phyloP scores from a whole-genome alignment of 2,329 filamentous ascomycete species.

The Pseudovirgaria hyperparasitica region DNA sequence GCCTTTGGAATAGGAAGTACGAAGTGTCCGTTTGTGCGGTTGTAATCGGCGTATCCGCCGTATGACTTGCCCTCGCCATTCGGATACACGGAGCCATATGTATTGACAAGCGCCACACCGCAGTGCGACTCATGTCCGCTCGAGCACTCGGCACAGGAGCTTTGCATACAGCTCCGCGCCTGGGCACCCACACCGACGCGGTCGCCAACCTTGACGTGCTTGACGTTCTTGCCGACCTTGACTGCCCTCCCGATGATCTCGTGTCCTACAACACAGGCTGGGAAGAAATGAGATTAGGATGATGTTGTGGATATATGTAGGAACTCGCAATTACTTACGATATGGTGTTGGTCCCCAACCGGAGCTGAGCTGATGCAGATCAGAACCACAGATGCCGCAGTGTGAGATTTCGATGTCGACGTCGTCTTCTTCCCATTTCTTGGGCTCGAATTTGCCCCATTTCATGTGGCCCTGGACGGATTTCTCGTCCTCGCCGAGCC shows the following conservation, averaged over 20 bases:
- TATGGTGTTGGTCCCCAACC: not conserved
- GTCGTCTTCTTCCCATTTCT: conserved; percentile 27
- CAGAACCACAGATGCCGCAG: conserved; percentile 19
- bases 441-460: conserved; percentile 37
- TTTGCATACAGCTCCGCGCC: conserved; percentile 28
- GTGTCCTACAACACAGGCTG: conserved; percentile 16
- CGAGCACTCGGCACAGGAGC: conserved; percentile 39
- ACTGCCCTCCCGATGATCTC: conserved; percentile 17
- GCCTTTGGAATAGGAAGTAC: conserved; percentile 38
- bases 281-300: conserved; percentile 39
- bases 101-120: conserved; percentile 32
- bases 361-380: conserved; percentile 5
- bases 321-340: conserved; percentile 1
- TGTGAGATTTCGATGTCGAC: conserved; percentile 30
- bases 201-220: conserved; percentile 43
- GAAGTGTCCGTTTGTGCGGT: conserved; percentile 42
- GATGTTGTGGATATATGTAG: conserved; percentile 25
- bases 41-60: conserved; percentile 43
- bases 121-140: conserved; percentile 26
- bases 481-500: conserved; percentile 39
- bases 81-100: conserved; percentile 42
- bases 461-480: conserved; percentile 41
- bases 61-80: conserved; percentile 51
- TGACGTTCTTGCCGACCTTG: conserved; percentile 21
- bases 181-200: conserved; percentile 35